phyloP scores from a whole-genome alignment of 2,329 filamentous ascomycete species.

The Penicillium sp. region DNA sequence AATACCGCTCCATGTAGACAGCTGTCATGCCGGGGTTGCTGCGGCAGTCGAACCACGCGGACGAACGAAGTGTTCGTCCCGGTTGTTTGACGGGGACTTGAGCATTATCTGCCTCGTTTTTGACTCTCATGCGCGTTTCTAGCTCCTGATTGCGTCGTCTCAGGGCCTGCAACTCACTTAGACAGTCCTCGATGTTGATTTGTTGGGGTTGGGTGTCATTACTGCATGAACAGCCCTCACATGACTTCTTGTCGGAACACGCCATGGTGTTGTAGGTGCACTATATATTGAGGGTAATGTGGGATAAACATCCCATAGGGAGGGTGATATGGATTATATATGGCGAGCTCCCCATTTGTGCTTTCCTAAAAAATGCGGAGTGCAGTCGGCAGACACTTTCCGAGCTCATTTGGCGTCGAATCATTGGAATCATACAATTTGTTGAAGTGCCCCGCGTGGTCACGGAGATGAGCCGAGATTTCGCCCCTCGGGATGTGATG shows the following conservation, averaged over 20 bases:
- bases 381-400: background rate
- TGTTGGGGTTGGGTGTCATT: conserved; percentile 15
- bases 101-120: conserved; percentile 23
- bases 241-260: conserved; percentile 24
- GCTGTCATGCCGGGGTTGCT: conserved; percentile 46
- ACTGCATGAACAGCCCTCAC: conserved; percentile 37
- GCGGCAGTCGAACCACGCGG: conserved; percentile 47
- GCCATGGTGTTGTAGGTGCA: conserved; percentile 9
- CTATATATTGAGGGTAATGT: background rate
- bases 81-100: conserved; percentile 29
- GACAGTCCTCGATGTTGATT: conserved; percentile 43
- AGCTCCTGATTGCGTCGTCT: conserved; percentile 40
- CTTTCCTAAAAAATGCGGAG: background rate
- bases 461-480: conserved; percentile 7
- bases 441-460: background rate
- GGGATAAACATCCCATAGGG: conserved; percentile 7
- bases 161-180: conserved; percentile 39
- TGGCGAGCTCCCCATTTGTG: conserved; percentile 10
- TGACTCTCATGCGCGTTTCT: conserved; percentile 17
- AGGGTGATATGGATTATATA: conserved; percentile 8
- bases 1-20: conserved; percentile 51
- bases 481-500: conserved; percentile 5
- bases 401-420: conserved; percentile 5
- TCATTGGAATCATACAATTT: background rate
- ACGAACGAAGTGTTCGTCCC: conserved; percentile 40